Base-by-base conservation (phyloP, 1,139 yeast species). In the Nakaseomyces delphensis region DNA sequence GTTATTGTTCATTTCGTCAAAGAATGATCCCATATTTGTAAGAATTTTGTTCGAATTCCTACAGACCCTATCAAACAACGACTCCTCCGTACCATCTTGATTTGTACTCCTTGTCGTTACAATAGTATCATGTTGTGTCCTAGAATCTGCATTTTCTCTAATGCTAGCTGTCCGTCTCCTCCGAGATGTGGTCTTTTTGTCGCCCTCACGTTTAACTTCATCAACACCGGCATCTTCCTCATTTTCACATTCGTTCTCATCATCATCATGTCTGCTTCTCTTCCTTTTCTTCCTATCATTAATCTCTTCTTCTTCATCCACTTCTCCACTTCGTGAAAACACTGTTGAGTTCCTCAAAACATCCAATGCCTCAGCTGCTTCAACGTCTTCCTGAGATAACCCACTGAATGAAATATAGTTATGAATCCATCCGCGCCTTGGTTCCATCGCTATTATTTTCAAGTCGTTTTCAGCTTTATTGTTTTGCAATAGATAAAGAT, bases 361-460 rank as follows among this genome's bases (percentile, higher is more conserved):
- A 39, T 52, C 59, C 21, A 58, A 48, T 19, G 56, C 56, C 39
- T 56, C 59, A 15, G 60, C 59, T 15, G 61, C 60, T 35, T 49
- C 45, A 11, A 53, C 53, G 36, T 53, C 58, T 38, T 52, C 56
- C 33, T 50, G 52, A 4, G 58, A 54, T 18, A 52, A 41, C 37
- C 37, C 37, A 15, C 37, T 33, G 27, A 33, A 33, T 8, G 37
- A 33, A 4, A 33, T 33, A 20, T 33, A 33, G 11, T 33, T 33
- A 15, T 33, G 37, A 13, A 33, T 33, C 37, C 37, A 33, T 15
- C 37, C 37, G n/a, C 37, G 37, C 37, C 37, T 33, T n/a, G 37
- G 10, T 11, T 20, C 37, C 37, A 33, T 33, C 14, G 23, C n/a
- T 15, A 7, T 14, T 3, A 8, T 31, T 16, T n/a, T 5, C 5